phyloP scores from a whole-genome alignment of 306 rosid species.

The Cicer bijugum region DNA sequence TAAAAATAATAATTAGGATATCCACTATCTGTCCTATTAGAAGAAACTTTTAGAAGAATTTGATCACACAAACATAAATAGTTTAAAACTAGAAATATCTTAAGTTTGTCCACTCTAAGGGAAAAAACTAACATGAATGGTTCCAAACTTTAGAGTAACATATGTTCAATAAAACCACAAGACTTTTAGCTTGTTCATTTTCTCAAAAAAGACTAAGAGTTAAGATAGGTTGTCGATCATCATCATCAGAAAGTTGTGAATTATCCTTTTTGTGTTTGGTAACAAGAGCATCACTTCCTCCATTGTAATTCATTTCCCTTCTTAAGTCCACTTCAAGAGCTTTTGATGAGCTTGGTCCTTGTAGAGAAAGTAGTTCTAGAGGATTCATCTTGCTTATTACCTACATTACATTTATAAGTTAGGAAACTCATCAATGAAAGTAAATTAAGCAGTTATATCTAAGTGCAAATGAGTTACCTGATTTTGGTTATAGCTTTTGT shows the following conservation, averaged over 20 bases:
- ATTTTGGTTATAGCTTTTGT: not conserved
- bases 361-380: not conserved
- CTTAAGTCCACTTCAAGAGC: not conserved
- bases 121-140: not conserved
- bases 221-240: not conserved
- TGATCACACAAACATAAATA: too few relatives aligned
- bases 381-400: not conserved
- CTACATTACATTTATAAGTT: constrained; percentile 5
- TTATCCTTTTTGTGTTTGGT: not conserved
- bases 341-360: not conserved
- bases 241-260: constrained; percentile 13
- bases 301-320: not conserved
- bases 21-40: too few relatives aligned
- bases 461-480: too few relatives aligned
- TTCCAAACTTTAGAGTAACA: not conserved
- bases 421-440: not conserved
- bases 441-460: too few relatives aligned
- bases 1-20: too few relatives aligned
- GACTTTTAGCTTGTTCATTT: not conserved
- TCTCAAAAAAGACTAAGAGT: constrained; percentile 23
- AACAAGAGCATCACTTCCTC: too few relatives aligned
- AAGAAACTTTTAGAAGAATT: too few relatives aligned
- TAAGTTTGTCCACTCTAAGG: not conserved
- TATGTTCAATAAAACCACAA: not conserved
- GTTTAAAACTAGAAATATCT: not conserved